Evolutionary conservation across 768 basidiomycete species (phyloP), one percentile per base, ranked within the genome.

Genomic region (Saitozyma sp.): DNA sequence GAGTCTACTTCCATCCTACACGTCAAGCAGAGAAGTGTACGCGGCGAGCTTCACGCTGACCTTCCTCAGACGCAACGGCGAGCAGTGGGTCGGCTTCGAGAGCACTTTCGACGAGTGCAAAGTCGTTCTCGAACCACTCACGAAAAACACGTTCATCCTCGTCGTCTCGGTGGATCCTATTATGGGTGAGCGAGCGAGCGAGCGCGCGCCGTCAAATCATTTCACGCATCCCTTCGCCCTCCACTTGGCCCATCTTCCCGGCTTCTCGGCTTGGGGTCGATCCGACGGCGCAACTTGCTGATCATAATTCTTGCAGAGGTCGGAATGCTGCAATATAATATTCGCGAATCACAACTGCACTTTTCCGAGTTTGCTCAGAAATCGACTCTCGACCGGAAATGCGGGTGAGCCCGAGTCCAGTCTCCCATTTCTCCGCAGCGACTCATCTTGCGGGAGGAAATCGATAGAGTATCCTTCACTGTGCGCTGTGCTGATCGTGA

Each of bases 61-160:
- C 13, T 40, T 37, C 19, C 13, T 29, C 54, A 73, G 74, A 61
- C 69, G 68, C 40, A 68, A 55, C 49, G 62, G 61, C 8, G 73
- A 76, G 50, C 48, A 64, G 10, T 76, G 76, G 58, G 59, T 66
- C 42, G 71, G 76, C 14, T 76, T 76, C 61, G 74, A 78, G 67
- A 69, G 65, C 46, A 73, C 73, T 48, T 74, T 78, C 49, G 71
- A 77, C 42, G 68, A 73, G 8, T 76, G 75, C 43, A 68, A 68
- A 1, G 65, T 78, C 42, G 65, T 77, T 59, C 84, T 98, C 20
- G 93, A 96, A 69, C 89, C 91, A 70, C 85, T 97, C 83, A 96
- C 95, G 29, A 84, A 85, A 71, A 96, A 96, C 78, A 95, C 94
- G 0, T 98, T 92, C 71, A 87, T 97, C 54, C 83, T 98, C 73